Evolutionary conservation across 495 filamentous ascomycete species (phyloP).

Genomic region (Talaromyces adpressus): DNA sequence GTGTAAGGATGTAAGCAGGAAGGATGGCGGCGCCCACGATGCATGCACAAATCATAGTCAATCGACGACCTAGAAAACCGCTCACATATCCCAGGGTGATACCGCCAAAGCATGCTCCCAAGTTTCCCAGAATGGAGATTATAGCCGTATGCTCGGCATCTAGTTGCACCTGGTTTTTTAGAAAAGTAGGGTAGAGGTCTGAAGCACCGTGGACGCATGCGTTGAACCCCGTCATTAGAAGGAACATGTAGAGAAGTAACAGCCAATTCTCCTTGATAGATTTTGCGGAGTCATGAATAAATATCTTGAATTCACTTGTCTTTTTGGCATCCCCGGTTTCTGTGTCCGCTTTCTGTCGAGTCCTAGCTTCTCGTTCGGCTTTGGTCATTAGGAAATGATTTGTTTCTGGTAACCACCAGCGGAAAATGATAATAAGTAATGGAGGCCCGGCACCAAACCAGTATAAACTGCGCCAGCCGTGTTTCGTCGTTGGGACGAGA

Average conservation of each 20-base stretch:
- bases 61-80: constrained; percentile 27
- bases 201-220: constrained; percentile 34
- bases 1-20: constrained; percentile 23
- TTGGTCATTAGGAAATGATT: constrained; percentile 28
- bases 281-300: constrained; percentile 17
- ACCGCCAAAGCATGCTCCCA: constrained; percentile 22
- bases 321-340: neutral
- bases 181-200: constrained; percentile 39
- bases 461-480: constrained; percentile 64
- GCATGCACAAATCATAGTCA: constrained; percentile 27
- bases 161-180: constrained; percentile 28
- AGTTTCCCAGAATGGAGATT: constrained; percentile 24
- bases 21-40: constrained; percentile 26
- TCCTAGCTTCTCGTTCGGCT: constrained; percentile 23
- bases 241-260: constrained; percentile 32
- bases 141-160: constrained; percentile 25
- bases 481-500: constrained; percentile 54
- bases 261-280: constrained; percentile 32
- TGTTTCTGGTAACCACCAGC: constrained; percentile 63
- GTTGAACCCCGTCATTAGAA: constrained; percentile 37
- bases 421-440: constrained; percentile 63
- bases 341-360: neutral
- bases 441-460: constrained; percentile 74
- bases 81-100: constrained; percentile 28
- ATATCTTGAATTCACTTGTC: constrained; percentile 16